Evolutionary conservation across 768 basidiomycete genomes (phyloP).

Genomic region (Lentinula edodes): DNA sequence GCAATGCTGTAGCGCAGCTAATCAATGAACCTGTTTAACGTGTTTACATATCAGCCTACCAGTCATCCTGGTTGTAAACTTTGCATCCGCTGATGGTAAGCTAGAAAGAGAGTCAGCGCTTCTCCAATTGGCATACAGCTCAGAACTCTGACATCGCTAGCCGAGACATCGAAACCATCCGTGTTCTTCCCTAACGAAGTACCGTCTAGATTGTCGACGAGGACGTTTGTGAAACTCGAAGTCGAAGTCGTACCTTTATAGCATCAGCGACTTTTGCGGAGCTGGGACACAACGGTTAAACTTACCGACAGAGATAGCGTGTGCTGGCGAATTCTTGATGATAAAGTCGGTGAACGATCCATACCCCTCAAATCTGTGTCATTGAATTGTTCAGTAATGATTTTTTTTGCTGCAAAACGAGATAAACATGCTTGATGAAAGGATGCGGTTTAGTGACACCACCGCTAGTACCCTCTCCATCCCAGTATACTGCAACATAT

Average conservation of each 20-base stretch:
- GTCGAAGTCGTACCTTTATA: neutral
- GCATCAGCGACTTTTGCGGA: neutral
- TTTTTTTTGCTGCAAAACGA: neutral
- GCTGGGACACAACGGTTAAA: neutral
- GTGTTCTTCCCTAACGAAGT: neutral
- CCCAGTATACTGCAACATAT: conserved; percentile 11
- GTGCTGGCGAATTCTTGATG: conserved; percentile 6
- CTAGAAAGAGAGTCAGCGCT: neutral
- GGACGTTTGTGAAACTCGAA: neutral
- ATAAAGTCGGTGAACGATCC: conserved; percentile 6
- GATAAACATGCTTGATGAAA: neutral
- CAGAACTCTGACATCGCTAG: neutral
- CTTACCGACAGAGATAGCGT: conserved; percentile 5
- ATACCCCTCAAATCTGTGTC: neutral
- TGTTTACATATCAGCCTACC: conserved; percentile 9
- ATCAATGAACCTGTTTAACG: neutral
- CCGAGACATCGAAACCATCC: conserved; percentile 20
- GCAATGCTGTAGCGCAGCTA: conserved; percentile 20
- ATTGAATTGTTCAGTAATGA: too few relatives aligned
- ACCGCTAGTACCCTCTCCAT: conserved; percentile 16
- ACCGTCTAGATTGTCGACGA: conserved; percentile 10
- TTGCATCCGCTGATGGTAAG: neutral
- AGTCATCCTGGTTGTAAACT: conserved; percentile 31
- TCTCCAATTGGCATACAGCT: neutral
- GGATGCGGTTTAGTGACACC: conserved; percentile 16